These are phyloP conservation scores for Rhinocladiella similis DNA, from an alignment of 2,329 filamentous ascomycete genomes.

Conservation along the genomic window DNA sequence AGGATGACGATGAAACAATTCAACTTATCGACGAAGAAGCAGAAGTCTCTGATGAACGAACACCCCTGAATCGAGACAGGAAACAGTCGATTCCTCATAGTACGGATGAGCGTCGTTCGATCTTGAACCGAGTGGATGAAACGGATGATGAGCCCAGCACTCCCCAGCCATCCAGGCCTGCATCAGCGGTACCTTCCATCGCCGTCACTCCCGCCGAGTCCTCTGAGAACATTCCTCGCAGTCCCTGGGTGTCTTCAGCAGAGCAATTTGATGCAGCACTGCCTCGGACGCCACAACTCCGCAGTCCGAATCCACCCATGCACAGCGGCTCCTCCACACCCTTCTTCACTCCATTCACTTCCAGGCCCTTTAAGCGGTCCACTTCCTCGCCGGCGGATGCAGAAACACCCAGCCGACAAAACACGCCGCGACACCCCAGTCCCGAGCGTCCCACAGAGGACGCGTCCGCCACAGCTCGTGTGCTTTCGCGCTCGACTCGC, in stretches of 20 bases:
- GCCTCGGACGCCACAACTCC: constrained; percentile 18
- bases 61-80: constrained; percentile 18
- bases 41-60: constrained; percentile 29
- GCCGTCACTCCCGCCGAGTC: constrained; percentile 26
- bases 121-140: constrained; percentile 3
- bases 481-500: constrained; percentile 40
- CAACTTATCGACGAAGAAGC: constrained; percentile 40
- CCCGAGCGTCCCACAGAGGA: constrained; percentile 24
- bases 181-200: constrained; percentile 26
- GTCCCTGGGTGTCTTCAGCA: constrained; percentile 21
- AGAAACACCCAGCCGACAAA: constrained; percentile 21
- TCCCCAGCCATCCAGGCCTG: constrained; percentile 12
- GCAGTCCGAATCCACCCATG: neutral
- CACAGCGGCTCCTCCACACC: constrained; percentile 18
- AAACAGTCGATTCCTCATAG: neutral
- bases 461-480: constrained; percentile 28
- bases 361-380: constrained; percentile 17
- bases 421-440: constrained; percentile 20
- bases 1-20: constrained; percentile 58
- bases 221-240: constrained; percentile 9
- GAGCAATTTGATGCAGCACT: constrained; percentile 15
- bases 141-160: constrained; percentile 9
- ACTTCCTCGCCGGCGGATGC: constrained; percentile 22
- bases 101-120: neutral
- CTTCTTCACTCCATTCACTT: constrained; percentile 25